phyloP scores from a whole-genome alignment of 2,329 filamentous ascomycete species.

The Rasamsonia emersonii region DNA sequence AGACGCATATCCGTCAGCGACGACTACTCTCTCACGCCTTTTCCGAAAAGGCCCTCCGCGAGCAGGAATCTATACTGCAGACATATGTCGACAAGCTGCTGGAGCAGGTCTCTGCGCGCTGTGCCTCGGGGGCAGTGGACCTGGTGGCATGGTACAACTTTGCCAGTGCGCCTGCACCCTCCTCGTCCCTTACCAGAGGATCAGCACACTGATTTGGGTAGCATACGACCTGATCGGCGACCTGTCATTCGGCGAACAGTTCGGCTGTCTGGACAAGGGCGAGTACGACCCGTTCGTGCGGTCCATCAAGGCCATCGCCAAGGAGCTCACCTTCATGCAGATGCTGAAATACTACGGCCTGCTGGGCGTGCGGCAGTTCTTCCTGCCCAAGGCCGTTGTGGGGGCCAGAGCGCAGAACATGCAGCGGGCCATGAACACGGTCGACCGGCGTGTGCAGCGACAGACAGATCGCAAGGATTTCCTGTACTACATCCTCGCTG shows the following conservation, averaged over 20 bases:
- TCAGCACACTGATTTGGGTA: not conserved
- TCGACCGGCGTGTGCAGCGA: constrained; percentile 1
- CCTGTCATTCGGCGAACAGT: constrained; percentile 18
- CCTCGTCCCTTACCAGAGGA: too few relatives aligned
- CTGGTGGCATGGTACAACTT: constrained; percentile 12
- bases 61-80: constrained; percentile 26
- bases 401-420: constrained; percentile 5
- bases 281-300: constrained; percentile 11
- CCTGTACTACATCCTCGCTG: constrained; percentile 9
- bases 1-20: constrained; percentile 17
- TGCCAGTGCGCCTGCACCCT: too few relatives aligned
- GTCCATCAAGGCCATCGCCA: constrained; percentile 3
- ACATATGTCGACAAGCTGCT: constrained; percentile 25
- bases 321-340: constrained; percentile 1
- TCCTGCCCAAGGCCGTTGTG: constrained; percentile 4
- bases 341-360: constrained; percentile 1
- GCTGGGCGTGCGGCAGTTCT: not conserved
- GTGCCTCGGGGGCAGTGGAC: not conserved
- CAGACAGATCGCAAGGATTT: constrained; percentile 11
- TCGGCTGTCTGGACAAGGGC: constrained; percentile 15
- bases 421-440: constrained; percentile 2
- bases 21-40: constrained; percentile 28
- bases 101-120: constrained; percentile 14
- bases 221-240: constrained; percentile 5
- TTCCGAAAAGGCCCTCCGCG: constrained; percentile 29